Percentiles rank a stretch among this genome's conserved stretches.
Conservation (phyloP, 2,329 filamentous ascomycete species). For the Arthroderma sp. region DNA sequence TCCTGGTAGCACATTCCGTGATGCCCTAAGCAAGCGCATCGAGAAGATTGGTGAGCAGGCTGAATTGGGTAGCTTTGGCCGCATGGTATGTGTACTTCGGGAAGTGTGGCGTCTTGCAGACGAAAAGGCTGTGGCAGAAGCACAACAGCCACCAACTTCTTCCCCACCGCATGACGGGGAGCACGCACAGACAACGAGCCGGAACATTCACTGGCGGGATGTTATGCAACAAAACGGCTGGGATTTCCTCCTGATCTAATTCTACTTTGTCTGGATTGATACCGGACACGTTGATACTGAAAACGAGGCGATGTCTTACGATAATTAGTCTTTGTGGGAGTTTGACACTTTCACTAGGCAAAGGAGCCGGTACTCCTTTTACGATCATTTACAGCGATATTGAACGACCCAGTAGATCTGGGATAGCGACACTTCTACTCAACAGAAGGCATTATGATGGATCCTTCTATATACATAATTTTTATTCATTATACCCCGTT, state of each 20-base stretch:
- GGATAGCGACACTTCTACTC: background rate
- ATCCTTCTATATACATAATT: slow-evolving; percentile 4
- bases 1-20: slow-evolving; percentile 61
- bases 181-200: background rate
- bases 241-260: slow-evolving; percentile 79
- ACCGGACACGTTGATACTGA: background rate
- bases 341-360: background rate
- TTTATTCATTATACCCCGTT: slow-evolving; percentile 5
- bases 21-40: slow-evolving; percentile 64
- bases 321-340: background rate
- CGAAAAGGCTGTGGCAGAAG: slow-evolving; percentile 28
- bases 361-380: background rate
- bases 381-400: background rate
- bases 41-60: slow-evolving; percentile 63
- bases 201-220: slow-evolving; percentile 71
- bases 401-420: background rate
- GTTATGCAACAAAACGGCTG: slow-evolving; percentile 80
- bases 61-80: slow-evolving; percentile 72
- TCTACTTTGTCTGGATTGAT: background rate
- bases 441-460: slow-evolving; percentile 2
- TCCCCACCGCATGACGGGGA: background rate
- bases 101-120: slow-evolving; percentile 74
- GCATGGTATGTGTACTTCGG: slow-evolving; percentile 62
- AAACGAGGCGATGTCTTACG: background rate
- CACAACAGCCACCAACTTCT: slow-evolving; percentile 3